These are phyloP conservation scores for Neckera pumila DNA, from an alignment of 225 moss, liverwort and hornwort genomes.

Conservation along the genomic window DNA sequence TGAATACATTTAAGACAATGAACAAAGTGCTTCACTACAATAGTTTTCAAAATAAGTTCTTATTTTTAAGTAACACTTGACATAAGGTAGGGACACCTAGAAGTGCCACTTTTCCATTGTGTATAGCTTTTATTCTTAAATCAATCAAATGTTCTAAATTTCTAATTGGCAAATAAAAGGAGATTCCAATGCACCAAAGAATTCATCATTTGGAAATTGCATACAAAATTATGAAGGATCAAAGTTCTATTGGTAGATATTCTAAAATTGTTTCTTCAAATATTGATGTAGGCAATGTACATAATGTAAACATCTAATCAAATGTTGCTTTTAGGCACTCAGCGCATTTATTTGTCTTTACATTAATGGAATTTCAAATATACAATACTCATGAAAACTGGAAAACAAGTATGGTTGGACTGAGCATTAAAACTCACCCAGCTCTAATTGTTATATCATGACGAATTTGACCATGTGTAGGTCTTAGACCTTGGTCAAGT, in stretches of 20 bases:
- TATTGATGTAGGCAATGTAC: no score
- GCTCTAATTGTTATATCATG: neutral
- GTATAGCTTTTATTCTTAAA: neutral
- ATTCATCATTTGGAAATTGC: neutral
- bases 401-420: neutral
- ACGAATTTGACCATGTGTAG: neutral
- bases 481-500: neutral
- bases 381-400: accelerated
- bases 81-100: neutral
- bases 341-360: accelerated
- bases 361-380: neutral
- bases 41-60: no score
- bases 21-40: no score
- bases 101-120: accelerated
- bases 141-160: neutral
- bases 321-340: neutral
- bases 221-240: neutral
- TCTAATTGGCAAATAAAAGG: neutral
- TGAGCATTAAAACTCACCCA: neutral
- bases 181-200: neutral
- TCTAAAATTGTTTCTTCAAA: neutral
- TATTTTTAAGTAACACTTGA: neutral
- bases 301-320: neutral
- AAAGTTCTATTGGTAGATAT: neutral
- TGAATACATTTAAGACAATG: no score